Conservation (phyloP, 2,329 filamentous ascomycete species). For the Venturia pyrina region DNA sequence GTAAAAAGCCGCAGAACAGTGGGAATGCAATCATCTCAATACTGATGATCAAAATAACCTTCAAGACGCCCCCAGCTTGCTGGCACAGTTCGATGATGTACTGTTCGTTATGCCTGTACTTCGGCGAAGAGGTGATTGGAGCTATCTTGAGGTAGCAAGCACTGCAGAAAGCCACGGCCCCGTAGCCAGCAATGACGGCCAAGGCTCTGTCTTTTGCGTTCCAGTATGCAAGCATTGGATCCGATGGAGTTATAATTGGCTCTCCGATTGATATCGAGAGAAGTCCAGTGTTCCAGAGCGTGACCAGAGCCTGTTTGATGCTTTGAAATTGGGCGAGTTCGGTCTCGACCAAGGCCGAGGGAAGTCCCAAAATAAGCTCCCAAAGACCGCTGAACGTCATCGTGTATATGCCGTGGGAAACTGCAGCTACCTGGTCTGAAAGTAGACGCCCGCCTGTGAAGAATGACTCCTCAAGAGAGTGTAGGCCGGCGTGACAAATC, state of each 20-base stretch:
- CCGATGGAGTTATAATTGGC: slow-evolving; percentile 18
- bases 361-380: not conserved
- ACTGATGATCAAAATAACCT: slow-evolving; percentile 95
- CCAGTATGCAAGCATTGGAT: slow-evolving; percentile 32
- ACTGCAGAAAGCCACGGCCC: slow-evolving; percentile 62
- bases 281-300: slow-evolving; percentile 6
- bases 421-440: not conserved
- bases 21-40: slow-evolving; percentile 99
- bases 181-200: slow-evolving; percentile 74
- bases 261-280: slow-evolving; percentile 4
- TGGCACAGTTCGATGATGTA: slow-evolving; percentile 72
- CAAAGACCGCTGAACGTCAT: not conserved
- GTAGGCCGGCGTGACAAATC: slow-evolving; percentile 9
- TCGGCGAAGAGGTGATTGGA: slow-evolving; percentile 51
- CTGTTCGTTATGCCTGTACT: slow-evolving; percentile 55
- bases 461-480: slow-evolving; percentile 1
- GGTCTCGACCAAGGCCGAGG: not conserved
- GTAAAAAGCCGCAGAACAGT: slow-evolving; percentile 83
- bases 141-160: slow-evolving; percentile 69
- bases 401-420: not conserved
- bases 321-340: not conserved
- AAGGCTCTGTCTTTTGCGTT: slow-evolving; percentile 47
- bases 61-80: slow-evolving; percentile 93
- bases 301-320: not conserved
- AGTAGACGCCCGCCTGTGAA: not conserved